Evolutionary conservation across 495 filamentous ascomycete species (phyloP), one percentile per base, ranked within the genome.

Genomic region (Tuber umbilicatum): DNA sequence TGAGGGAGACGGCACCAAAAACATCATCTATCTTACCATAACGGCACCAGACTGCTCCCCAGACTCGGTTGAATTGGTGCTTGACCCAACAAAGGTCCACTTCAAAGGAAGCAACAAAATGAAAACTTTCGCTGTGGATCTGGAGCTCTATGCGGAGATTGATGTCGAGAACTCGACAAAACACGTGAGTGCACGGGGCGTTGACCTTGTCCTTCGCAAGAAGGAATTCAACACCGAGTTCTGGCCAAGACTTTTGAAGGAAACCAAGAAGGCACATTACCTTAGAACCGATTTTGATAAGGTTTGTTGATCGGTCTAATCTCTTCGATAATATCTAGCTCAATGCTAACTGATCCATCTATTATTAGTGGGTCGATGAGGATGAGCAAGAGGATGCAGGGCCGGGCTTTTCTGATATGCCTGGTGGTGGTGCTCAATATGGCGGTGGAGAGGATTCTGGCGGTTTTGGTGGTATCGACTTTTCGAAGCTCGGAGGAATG

Each of bases 281-380:
- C 84, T 99, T 81, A 97, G 97, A 92, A 99, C 95, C 79, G 91
- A 99, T 84, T 99, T 99, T 81, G 93, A 97, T 85, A 98, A 98
- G 89, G 91, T 92, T 85, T 73, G 86, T 83, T 47, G 7, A 64
- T 64, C 35, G 55, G 27, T 35, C 27, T 64, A 35, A 35, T 27
- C 5, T 10, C 27, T 19, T 64, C 14, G 27, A 64, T 64, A 35
- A 64, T 64, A 64, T 64, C 55, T 16, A 14, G 27, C 55, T 35
- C 55, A 31, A 35, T 64, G 27, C 27, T 64, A 64, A 64, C 55
- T 35, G 5, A 16, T 14, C 55, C 5, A 31, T 35, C 55, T 35
- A 4, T 35, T 17, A 17, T 1, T 76, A 93, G 93, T 99, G 96
- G 96, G 94, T 99, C 79, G 96, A 98, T 84, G 95, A 98, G 89